Evolutionary conservation across 257 asterid genomes (phyloP).

Genomic region (Cruciata laevipes): DNA sequence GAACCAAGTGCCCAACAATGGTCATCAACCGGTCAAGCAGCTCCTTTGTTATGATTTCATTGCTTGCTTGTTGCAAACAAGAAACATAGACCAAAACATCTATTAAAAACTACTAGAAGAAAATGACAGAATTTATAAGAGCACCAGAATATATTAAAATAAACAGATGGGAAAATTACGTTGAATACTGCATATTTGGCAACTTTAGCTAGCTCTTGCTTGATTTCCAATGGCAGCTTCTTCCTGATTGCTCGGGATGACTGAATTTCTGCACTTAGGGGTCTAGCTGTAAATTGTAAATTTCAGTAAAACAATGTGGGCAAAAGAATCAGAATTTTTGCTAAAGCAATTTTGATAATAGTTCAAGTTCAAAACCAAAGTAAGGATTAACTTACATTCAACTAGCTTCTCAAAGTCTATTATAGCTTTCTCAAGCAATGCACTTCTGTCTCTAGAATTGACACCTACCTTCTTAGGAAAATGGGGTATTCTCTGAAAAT

Average conservation of each 20-base stretch:
- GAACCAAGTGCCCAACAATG: constrained; percentile 92
- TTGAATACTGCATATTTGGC: constrained; percentile 75
- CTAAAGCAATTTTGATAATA: background rate
- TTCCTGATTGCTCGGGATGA: constrained; percentile 82
- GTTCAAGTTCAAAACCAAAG: background rate
- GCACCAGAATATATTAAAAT: background rate
- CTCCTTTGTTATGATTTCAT: constrained; percentile 78
- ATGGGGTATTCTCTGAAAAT: constrained; percentile 43
- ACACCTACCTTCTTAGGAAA: constrained; percentile 65
- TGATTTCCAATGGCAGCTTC: constrained; percentile 83
- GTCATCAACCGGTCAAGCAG: constrained; percentile 78
- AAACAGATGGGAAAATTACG: constrained; percentile 3
- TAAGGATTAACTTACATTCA: constrained; percentile 47
- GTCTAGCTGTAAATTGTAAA: constrained; percentile 50
- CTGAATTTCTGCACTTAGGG: constrained; percentile 64
- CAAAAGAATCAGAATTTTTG: too few species aligned
- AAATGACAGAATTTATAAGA: background rate
- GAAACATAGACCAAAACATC: constrained; percentile 13
- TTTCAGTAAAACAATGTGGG: background rate
- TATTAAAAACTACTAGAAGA: too few species aligned
- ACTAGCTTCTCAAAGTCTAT: constrained; percentile 85
- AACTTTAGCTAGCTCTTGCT: constrained; percentile 92
- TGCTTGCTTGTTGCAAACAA: constrained; percentile 73
- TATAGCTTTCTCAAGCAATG: constrained; percentile 88
- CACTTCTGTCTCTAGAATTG: constrained; percentile 43